Percentiles rank a stretch among this genome's conserved stretches.
Evolutionary conservation across 1,284 basidiomycete species (phyloP).

Genomic region (Apiotrichum mycotoxinovorans): DNA sequence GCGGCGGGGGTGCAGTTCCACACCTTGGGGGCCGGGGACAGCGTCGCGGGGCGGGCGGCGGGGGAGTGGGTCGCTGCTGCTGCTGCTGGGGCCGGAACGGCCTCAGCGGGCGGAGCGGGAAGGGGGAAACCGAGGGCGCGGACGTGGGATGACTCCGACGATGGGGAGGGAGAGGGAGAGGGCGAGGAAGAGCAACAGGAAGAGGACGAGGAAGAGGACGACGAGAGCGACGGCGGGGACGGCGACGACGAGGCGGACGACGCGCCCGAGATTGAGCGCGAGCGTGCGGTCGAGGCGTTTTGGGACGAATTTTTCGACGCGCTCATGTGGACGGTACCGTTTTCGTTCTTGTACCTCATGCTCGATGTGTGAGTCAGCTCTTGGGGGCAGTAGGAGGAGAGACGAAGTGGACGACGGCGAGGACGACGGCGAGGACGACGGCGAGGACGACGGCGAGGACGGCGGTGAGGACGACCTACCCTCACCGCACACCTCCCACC

Average conservation of each 20-base stretch:
- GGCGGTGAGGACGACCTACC: too few species aligned
- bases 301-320: constrained; percentile 49
- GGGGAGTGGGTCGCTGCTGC: not conserved
- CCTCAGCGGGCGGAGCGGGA: too few species aligned
- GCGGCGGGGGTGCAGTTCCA: constrained; percentile 19
- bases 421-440: not conserved
- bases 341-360: constrained; percentile 44
- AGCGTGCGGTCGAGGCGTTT: constrained; percentile 17
- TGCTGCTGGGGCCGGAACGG: not conserved
- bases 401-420: too few species aligned
- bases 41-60: constrained; percentile 2
- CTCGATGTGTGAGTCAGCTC: constrained; percentile 48
- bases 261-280: constrained; percentile 6
- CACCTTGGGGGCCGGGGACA: not conserved
- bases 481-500: too few species aligned
- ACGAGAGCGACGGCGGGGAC: constrained; percentile 1
- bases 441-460: too few species aligned
- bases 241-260: constrained; percentile 6
- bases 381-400: too few species aligned
- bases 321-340: constrained; percentile 45
- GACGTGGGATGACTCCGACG: too few species aligned
- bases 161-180: not conserved
- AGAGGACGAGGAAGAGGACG: constrained; percentile 1
- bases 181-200: not conserved
- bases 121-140: too few species aligned